Percentiles rank a stretch among this genome's conserved stretches.
Evolutionary conservation across 2,329 filamentous ascomycete genomes (phyloP).

Genomic region (Fusarium sororula): DNA sequence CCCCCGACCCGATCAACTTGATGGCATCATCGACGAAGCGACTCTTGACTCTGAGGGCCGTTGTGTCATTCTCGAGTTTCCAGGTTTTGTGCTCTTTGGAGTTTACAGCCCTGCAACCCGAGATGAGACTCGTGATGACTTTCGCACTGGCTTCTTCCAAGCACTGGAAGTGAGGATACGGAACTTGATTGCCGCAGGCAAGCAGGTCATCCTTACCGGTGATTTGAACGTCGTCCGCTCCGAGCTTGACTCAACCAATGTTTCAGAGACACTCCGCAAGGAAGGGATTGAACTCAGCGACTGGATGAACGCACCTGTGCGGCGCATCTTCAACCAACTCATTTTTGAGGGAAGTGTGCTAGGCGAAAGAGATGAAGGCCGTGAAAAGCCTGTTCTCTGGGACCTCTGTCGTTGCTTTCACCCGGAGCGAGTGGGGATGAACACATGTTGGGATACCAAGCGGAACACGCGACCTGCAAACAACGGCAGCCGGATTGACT

Average conservation of each 20-base stretch:
- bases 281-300: slow-evolving; percentile 73
- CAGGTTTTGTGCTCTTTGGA: slow-evolving; percentile 91
- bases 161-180: slow-evolving; percentile 85
- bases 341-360: slow-evolving; percentile 75
- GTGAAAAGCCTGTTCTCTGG: slow-evolving; percentile 78
- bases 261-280: slow-evolving; percentile 76
- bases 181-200: slow-evolving; percentile 82
- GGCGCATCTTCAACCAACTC: slow-evolving; percentile 87
- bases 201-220: slow-evolving; percentile 84
- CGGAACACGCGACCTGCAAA: slow-evolving; percentile 97
- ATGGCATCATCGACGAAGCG: slow-evolving; percentile 70
- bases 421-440: slow-evolving; percentile 85
- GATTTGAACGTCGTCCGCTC: slow-evolving; percentile 83
- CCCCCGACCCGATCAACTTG: slow-evolving; percentile 74
- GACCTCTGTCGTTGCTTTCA: slow-evolving; percentile 88
- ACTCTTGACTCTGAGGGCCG: slow-evolving; percentile 90
- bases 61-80: slow-evolving; percentile 91
- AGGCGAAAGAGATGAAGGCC: slow-evolving; percentile 72
- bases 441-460: slow-evolving; percentile 95
- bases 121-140: slow-evolving; percentile 84
- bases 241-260: slow-evolving; percentile 79
- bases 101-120: slow-evolving; percentile 92
- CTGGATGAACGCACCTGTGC: slow-evolving; percentile 76
- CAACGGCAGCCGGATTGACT: slow-evolving; percentile 92
- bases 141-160: slow-evolving; percentile 81